Evolutionary conservation across 2,329 filamentous ascomycete species (phyloP), one percentile per base, ranked within the genome.

Genomic region (Paracamarosporium sp.): DNA sequence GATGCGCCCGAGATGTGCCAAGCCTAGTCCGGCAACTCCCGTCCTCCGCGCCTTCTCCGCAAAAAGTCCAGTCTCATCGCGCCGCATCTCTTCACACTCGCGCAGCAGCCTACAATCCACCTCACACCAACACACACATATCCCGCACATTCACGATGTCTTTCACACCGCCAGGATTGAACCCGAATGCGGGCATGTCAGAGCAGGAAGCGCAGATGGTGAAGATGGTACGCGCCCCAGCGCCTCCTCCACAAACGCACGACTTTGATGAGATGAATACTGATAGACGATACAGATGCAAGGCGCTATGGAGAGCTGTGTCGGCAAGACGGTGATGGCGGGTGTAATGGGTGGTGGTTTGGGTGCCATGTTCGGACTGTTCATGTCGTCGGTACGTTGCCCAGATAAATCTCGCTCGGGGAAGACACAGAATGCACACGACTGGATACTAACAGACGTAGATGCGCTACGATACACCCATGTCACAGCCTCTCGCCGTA

Each of bases 401-500:
- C 53, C 35, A 22, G 24, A n/a, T n/a, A 35, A 31, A 40, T 53
- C 48, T 50, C 45, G 22, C 46, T 33, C 35, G 33, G 15, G 1
- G 43, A 5, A 28, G 15, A 4, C 13, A 15, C 6, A 48, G n/a
- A 30, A 22, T 11, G 13, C 1, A 30, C 40, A 43, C 8, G 20
- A 25, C 12, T 43, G 9, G 17, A 38, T 24, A 24, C 45, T 25
- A n/a, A 38, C 9, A 5, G 9, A 13, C 9, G 50, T 62, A 96
- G 92, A 99, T 99, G 95, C 90, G 92, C 79, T 99, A 99, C 85
- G 95, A 99, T 76, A 97, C 93, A 0, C 91, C 94, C 57, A 89
- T 93, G 79, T 90, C 83, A 35, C 77, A 72, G 55, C 73, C 73
- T 9, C 67, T 74, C 35, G 65, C 70, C 24, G 59, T 69, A 11